A percentile compares a stretch with the other conserved stretches of the same genome.
Conservation (phyloP, 768 basidiomycete genomes). For the Austroboletus eburneus region DNA sequence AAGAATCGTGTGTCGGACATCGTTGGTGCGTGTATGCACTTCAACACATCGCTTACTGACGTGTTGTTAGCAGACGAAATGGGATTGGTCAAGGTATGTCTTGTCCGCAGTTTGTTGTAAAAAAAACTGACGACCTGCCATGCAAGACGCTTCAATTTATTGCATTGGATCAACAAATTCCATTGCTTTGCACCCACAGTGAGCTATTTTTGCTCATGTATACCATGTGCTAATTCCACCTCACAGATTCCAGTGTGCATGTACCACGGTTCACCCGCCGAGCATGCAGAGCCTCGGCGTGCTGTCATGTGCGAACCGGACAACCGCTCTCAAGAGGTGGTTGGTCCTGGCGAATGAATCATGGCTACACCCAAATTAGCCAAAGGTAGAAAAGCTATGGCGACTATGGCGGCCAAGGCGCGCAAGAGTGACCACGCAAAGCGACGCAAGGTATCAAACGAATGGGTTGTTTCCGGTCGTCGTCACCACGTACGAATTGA, state of each 20-base stretch:
- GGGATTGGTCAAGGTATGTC: slow-evolving; percentile 81
- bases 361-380: slow-evolving; percentile 21
- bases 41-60: slow-evolving; percentile 16
- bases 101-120: not conserved
- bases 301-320: slow-evolving; percentile 47
- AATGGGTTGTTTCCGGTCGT: slow-evolving; percentile 67
- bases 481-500: slow-evolving; percentile 89
- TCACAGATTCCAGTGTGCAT: slow-evolving; percentile 79
- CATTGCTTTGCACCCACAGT: slow-evolving; percentile 77
- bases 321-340: slow-evolving; percentile 21
- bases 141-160: slow-evolving; percentile 90
- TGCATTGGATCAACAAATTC: slow-evolving; percentile 88
- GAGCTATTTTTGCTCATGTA: slow-evolving; percentile 18
- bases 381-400: slow-evolving; percentile 19
- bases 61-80: slow-evolving; percentile 93
- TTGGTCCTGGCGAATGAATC: slow-evolving; percentile 22
- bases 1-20: slow-evolving; percentile 84
- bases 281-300: slow-evolving; percentile 74
- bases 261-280: slow-evolving; percentile 83
- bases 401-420: slow-evolving; percentile 9
- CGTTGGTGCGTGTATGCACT: slow-evolving; percentile 44
- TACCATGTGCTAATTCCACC: not conserved
- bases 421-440: slow-evolving; percentile 14
- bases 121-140: too few species aligned
- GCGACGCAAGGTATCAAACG: slow-evolving; percentile 23